Percentiles rank a stretch among this genome's conserved stretches.
These are phyloP conservation scores for Termitomyces eurrhizus DNA, from an alignment of 768 basidiomycete species.

Conservation along the genomic window DNA sequence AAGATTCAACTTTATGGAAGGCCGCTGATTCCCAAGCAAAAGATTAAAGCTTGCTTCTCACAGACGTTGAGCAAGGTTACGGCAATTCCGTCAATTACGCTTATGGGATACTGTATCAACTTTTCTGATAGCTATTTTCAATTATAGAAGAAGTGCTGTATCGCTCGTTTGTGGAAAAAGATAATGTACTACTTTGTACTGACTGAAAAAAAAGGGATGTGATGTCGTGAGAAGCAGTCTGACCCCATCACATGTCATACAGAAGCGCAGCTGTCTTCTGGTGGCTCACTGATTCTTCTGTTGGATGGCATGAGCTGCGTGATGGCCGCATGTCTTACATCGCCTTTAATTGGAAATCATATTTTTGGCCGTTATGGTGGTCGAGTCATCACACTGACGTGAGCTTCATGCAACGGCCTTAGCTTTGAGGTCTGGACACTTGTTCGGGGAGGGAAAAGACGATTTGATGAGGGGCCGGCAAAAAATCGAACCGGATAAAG, in stretches of 20 bases:
- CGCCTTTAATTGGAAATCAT: neutral
- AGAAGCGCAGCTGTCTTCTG: slow-evolving; percentile 8
- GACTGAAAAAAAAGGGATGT: neutral
- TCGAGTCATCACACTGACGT: neutral
- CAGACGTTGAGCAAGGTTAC: slow-evolving; percentile 4
- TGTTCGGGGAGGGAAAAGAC: neutral
- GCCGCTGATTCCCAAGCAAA: neutral
- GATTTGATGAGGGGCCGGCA: neutral
- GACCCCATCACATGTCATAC: neutral
- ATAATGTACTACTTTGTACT: neutral
- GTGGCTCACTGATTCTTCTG: slow-evolving; percentile 7
- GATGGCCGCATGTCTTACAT: slow-evolving; percentile 9
- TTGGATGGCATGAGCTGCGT: slow-evolving; percentile 9
- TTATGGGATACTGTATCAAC: neutral
- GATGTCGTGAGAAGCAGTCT: neutral
- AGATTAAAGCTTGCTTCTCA: slow-evolving; percentile 5
- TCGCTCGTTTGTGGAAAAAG: neutral
- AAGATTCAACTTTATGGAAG: neutral
- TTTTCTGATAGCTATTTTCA: neutral
- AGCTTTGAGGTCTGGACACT: neutral
- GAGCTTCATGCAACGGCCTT: neutral
- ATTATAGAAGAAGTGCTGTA: neutral
- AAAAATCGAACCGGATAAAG: neutral
- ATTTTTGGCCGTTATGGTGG: neutral
- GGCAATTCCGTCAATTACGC: slow-evolving; percentile 5